Percentiles rank a stretch among this genome's conserved stretches.
Evolutionary conservation across 441 rosid species (phyloP).

Genomic region (Mallotus repandus): DNA sequence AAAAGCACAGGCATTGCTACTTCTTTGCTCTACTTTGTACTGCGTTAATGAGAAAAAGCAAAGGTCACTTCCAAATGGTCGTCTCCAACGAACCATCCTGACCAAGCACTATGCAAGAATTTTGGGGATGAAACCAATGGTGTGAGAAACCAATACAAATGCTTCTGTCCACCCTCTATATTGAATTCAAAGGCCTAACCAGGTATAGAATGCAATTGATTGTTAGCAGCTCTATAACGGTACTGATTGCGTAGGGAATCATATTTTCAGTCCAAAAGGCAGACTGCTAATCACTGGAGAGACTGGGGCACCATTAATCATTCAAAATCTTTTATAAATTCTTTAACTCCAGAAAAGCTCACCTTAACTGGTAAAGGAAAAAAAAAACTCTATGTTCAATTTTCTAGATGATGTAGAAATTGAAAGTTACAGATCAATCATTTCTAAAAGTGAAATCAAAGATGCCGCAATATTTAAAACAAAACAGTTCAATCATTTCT

Average conservation of each 20-base stretch:
- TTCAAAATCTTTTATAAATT: neutral
- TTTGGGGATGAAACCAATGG: no score
- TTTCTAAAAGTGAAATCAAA: neutral
- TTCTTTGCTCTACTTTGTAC: neutral
- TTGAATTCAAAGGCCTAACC: no score
- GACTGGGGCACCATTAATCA: no score
- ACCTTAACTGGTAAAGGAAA: neutral
- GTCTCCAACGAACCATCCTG: neutral
- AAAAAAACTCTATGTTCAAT: neutral
- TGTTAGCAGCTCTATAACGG: no score
- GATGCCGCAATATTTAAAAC: neutral
- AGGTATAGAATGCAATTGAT: no score
- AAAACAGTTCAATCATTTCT: conserved; percentile 3
- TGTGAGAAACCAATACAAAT: neutral
- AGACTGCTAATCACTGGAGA: no score
- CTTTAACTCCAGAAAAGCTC: neutral
- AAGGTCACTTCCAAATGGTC: neutral
- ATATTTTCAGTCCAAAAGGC: no score
- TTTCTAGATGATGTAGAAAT: no score
- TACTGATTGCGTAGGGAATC: no score
- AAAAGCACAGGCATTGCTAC: neutral
- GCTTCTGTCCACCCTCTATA: neutral
- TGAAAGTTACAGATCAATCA: neutral
- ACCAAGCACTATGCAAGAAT: neutral
- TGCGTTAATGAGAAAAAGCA: neutral